phyloP scores from a whole-genome alignment of 2,329 filamentous ascomycete genomes.

The Scytalidium sp. region DNA sequence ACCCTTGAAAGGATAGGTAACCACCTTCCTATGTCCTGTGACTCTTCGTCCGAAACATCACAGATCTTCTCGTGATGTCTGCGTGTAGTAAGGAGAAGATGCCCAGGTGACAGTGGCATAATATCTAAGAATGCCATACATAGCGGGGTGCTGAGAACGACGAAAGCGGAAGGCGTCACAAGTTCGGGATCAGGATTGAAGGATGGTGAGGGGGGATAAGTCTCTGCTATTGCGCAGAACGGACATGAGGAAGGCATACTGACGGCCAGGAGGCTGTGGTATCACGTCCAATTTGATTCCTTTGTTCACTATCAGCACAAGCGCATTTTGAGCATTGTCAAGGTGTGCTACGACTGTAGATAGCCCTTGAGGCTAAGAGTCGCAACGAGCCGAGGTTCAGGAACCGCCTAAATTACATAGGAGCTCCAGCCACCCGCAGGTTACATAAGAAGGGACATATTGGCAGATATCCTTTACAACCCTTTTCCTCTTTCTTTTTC shows the following conservation, averaged over 20 bases:
- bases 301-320: background rate
- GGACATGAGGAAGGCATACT: conserved; percentile 41
- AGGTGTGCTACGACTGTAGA: too few species aligned
- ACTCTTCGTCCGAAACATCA: conserved; percentile 62
- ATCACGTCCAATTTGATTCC: background rate
- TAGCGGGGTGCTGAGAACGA: conserved; percentile 74
- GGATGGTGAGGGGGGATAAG: conserved; percentile 38
- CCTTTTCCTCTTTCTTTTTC: too few species aligned
- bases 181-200: conserved; percentile 27
- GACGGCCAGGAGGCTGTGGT: conserved; percentile 8
- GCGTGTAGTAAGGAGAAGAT: conserved; percentile 79
- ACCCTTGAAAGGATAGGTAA: conserved; percentile 72
- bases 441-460: too few species aligned
- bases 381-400: too few species aligned
- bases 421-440: too few species aligned
- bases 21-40: conserved; percentile 62
- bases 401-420: too few species aligned
- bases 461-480: too few species aligned
- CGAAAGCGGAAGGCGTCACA: conserved; percentile 43
- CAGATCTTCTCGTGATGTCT: conserved; percentile 74
- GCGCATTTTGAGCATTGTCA: background rate
- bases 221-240: conserved; percentile 57
- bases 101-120: conserved; percentile 78
- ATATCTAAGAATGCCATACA: conserved; percentile 92
- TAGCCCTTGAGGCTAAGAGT: too few species aligned